Conservation (phyloP, 805 yeast genomes). For the Schizosaccharomyces japonicus region DNA sequence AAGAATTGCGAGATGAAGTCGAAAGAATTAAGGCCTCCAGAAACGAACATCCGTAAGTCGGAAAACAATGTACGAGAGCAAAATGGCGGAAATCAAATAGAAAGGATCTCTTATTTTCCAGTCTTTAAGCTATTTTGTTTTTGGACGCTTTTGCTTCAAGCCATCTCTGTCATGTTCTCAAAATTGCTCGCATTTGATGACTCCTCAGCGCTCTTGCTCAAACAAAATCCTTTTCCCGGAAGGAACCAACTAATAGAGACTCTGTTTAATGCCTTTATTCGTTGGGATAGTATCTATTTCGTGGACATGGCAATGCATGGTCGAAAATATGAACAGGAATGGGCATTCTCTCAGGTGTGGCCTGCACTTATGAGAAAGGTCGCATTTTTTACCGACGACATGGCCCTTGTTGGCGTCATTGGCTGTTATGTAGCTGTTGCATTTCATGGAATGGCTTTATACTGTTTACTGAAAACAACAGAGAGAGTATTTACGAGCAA, state of each 20-base stretch:
- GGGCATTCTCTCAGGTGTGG: conserved; percentile 72
- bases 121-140: not conserved
- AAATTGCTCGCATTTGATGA: not conserved
- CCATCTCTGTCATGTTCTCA: not conserved
- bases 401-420: not conserved
- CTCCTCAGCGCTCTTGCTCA: not conserved
- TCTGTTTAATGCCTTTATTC: not conserved
- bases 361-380: conserved; percentile 10
- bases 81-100: too few species aligned
- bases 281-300: conserved; percentile 74
- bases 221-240: too few species aligned
- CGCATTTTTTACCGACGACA: not conserved
- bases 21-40: too few species aligned
- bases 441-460: not conserved
- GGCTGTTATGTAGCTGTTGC: not conserved
- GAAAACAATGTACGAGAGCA: too few species aligned
- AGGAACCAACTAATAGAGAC: not conserved
- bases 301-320: conserved; percentile 29
- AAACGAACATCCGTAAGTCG: too few species aligned
- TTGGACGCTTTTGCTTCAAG: not conserved
- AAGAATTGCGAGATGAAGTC: not conserved
- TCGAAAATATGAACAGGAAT: conserved; percentile 60
- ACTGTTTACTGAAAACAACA: not conserved
- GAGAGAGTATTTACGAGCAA: not conserved
- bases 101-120: too few species aligned